phyloP scores from a whole-genome alignment of 1,139 yeast species.

The Candida gigantensis region DNA sequence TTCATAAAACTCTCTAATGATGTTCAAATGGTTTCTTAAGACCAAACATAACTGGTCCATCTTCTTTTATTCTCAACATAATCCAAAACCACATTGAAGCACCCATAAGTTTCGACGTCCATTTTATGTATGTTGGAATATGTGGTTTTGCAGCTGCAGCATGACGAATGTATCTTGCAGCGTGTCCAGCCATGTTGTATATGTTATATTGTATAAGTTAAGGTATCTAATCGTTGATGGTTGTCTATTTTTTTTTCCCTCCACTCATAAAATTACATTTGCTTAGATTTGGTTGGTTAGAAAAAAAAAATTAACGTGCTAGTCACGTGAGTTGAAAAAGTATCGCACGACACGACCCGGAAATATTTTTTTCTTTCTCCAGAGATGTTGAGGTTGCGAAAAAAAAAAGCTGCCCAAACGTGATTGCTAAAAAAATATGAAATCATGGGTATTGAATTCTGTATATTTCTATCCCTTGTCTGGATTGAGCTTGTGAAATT shows the following conservation, averaged over 20 bases:
- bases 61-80: slow-evolving; percentile 75
- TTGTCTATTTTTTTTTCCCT: neutral
- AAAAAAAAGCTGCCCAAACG: too few relatives aligned
- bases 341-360: neutral
- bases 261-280: slow-evolving; percentile 2
- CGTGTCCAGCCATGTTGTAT: slow-evolving; percentile 41
- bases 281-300: slow-evolving; percentile 18
- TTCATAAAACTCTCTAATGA: slow-evolving; percentile 20
- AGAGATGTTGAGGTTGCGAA: too few relatives aligned
- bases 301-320: neutral
- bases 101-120: slow-evolving; percentile 67
- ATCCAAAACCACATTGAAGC: slow-evolving; percentile 91
- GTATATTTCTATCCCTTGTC: too few relatives aligned
- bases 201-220: too few relatives aligned
- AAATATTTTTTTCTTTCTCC: slow-evolving; percentile 1
- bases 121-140: slow-evolving; percentile 53
- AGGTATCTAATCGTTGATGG: neutral
- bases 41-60: slow-evolving; percentile 60
- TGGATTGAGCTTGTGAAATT: too few relatives aligned
- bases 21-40: slow-evolving; percentile 46
- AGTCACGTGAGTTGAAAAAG: neutral
- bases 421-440: too few relatives aligned
- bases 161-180: slow-evolving; percentile 52
- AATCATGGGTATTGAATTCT: too few relatives aligned
- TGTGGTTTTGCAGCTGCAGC: slow-evolving; percentile 56